Conservation (phyloP, 305 asterid species). For the Striga hermonthica region DNA sequence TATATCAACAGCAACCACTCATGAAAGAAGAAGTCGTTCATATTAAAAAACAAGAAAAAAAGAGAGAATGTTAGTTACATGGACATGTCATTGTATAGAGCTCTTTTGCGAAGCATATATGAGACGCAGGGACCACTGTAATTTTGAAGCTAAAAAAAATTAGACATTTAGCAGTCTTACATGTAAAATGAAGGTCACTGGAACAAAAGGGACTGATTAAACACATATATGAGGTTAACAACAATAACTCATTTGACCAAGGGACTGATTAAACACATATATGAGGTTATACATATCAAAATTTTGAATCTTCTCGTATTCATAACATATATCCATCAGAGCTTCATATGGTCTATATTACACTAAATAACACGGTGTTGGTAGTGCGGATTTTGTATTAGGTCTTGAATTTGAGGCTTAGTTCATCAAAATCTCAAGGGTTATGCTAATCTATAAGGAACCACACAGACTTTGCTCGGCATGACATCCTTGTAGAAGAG, state of each 20-base stretch:
- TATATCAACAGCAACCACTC: constrained; percentile 21
- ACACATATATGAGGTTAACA: no score
- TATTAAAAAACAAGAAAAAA: constrained; percentile 15
- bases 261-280: not conserved
- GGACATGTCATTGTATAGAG: constrained; percentile 96
- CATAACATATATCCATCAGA: not conserved
- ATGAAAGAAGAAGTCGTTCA: constrained; percentile 9
- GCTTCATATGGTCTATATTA: not conserved
- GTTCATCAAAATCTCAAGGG: not conserved
- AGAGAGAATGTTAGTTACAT: constrained; percentile 47
- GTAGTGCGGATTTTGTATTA: not conserved
- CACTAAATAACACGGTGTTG: not conserved
- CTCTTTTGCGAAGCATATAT: constrained; percentile 91
- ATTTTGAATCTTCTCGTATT: constrained; percentile 7
- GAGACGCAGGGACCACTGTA: constrained; percentile 95
- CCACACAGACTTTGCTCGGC: not conserved
- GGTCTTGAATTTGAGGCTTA: constrained; percentile 4
- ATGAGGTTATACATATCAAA: not conserved
- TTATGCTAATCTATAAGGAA: not conserved
- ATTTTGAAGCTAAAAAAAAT: constrained; percentile 29
- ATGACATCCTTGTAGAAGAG: not conserved
- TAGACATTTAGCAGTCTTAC: not conserved
- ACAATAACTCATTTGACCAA: no score
- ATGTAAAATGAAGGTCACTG: constrained; percentile 5
- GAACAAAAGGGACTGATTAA: constrained; percentile 7